These are phyloP conservation scores for Tulasnella sp. DNA, from an alignment of 768 basidiomycete species.

Conservation along the genomic window DNA sequence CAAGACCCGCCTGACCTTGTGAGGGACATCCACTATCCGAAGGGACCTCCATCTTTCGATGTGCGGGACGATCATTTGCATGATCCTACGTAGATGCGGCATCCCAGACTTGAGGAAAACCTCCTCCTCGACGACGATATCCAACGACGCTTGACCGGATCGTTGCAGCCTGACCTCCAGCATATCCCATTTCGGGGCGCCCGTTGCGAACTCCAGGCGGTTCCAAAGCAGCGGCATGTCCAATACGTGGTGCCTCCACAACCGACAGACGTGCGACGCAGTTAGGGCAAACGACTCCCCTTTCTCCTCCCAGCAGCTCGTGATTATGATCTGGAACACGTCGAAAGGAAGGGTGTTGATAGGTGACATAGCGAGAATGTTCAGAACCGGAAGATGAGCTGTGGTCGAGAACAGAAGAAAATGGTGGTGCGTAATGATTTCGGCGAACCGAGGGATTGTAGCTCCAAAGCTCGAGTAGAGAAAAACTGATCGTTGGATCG, in stretches of 20 bases:
- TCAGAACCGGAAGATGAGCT: not conserved
- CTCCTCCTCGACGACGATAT: not conserved
- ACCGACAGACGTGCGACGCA: not conserved
- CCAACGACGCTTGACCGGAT: not conserved
- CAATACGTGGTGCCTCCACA: not conserved
- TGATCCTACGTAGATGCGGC: slow-evolving; percentile 1
- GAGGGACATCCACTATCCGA: not conserved
- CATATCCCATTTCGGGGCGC: not conserved
- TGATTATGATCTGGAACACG: not conserved
- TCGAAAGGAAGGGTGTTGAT: not conserved
- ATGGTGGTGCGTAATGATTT: no score
- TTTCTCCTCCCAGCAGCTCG: not conserved
- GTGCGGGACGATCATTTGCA: not conserved
- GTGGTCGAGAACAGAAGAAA: no score
- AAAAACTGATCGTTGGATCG: no score
- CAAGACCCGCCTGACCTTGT: not conserved
- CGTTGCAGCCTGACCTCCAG: not conserved
- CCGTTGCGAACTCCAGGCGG: not conserved
- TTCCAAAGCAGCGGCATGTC: not conserved
- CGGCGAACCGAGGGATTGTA: no score
- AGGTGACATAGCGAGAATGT: not conserved
- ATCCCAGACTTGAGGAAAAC: not conserved
- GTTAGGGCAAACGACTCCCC: not conserved
- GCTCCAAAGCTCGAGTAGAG: no score
- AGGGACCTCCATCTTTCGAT: not conserved